Conservation (phyloP, 805 yeast species). For the Sugiyamaella marilandica region DNA sequence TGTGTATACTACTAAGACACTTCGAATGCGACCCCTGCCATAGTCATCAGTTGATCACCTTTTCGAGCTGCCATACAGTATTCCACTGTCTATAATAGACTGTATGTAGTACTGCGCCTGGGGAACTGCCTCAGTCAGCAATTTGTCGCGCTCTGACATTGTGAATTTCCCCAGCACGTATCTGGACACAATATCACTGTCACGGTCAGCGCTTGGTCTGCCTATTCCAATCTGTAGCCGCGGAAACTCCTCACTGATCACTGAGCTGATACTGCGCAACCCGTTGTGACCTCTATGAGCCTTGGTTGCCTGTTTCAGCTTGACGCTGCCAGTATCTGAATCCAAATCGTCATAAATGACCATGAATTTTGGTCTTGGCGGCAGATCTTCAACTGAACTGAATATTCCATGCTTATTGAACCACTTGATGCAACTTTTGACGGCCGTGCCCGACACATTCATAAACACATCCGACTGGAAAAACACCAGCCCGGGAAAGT, state of each 20-base stretch:
- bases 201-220: slow-evolving; percentile 46
- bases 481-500: slow-evolving; percentile 34
- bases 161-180: slow-evolving; percentile 59
- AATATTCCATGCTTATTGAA: slow-evolving; percentile 18
- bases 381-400: not conserved
- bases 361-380: slow-evolving; percentile 27
- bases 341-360: slow-evolving; percentile 79
- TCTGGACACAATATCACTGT: slow-evolving; percentile 22
- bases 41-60: not conserved
- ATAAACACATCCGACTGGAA: slow-evolving; percentile 55
- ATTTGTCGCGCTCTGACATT: slow-evolving; percentile 39
- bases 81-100: slow-evolving; percentile 1
- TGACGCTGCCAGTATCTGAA: slow-evolving; percentile 58
- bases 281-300: slow-evolving; percentile 86
- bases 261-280: slow-evolving; percentile 55
- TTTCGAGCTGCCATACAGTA: not conserved
- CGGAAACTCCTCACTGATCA: slow-evolving; percentile 43
- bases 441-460: slow-evolving; percentile 65
- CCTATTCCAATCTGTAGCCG: slow-evolving; percentile 77
- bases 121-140: slow-evolving; percentile 41
- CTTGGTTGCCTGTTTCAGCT: slow-evolving; percentile 54
- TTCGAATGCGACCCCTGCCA: too few species aligned
- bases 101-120: slow-evolving; percentile 29
- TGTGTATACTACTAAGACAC: too few species aligned
- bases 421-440: slow-evolving; percentile 46